Base-by-base conservation (phyloP, 805 yeast genomes). In the Spathaspora boniae region DNA sequence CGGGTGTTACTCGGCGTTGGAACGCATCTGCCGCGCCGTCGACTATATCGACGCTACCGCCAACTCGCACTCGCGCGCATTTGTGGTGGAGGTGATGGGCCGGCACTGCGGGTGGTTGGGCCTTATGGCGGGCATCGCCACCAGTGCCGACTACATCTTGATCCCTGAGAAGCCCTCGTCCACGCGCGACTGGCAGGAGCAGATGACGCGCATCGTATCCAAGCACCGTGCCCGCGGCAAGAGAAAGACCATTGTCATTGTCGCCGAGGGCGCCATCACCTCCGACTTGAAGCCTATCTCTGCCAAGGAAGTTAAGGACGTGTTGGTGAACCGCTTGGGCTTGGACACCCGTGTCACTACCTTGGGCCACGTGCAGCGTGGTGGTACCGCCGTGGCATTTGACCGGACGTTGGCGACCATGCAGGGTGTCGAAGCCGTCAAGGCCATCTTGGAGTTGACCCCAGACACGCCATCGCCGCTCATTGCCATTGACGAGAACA, bases 41-140 rank as follows among this genome's bases (percentile, higher is more conserved):
- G 98, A 93, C 62, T 91, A 87, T 67, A 93, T 93, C 48, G 97
- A 89, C 61, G 96, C 97, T 34, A 93, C 98, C 24, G 98, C 98
- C 12, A 78, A 85, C 47, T 91, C 98, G 2, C 98, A 93, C 61
- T 86, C 96, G 9, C 78, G 98, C 54, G 98, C 98, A 6, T 93
- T 93, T 59, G 96, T 93, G 29, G 85, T 93, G 41, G 98, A 93
- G 60, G 98, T 93, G 26, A 93, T 93, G 98, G 98, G 98, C 43
- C 80, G 98, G 56, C 97, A 93, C 61, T 93, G 98, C 72, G 98
- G 98, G 44, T 93, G 98, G 98, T 75, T 93, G 50, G 98, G 94
- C 2, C 69, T 93, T 48, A 89, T 88, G 93, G 94, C 98, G 4
- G 98, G 98, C 54, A 82, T 91, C 43, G 88, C 98, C 29, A 86